Percentiles rank a stretch among this genome's conserved stretches.
Conservation (phyloP, 345 rosid genomes). For the Geranium rotundifolium region DNA sequence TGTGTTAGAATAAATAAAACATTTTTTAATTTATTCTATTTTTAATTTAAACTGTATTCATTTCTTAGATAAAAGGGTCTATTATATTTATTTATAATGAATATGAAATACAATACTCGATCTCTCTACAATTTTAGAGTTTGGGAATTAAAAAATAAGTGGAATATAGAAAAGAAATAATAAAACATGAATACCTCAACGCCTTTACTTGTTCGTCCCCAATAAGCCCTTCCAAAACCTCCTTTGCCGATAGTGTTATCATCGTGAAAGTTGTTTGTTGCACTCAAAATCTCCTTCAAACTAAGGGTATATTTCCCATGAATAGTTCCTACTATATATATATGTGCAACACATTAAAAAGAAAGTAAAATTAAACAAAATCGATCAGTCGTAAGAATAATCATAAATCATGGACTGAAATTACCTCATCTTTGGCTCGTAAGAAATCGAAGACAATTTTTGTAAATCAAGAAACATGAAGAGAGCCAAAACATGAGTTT, state of each 20-base stretch:
- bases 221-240: constrained; percentile 55
- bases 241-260: constrained; percentile 69
- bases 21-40: too few species aligned
- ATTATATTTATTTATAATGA: too few species aligned
- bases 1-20: too few species aligned
- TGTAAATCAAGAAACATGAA: background rate
- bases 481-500: background rate
- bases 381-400: background rate
- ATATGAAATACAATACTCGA: too few species aligned
- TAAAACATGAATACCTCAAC: constrained; percentile 28
- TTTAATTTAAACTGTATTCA: too few species aligned
- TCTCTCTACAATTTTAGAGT: too few species aligned
- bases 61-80: too few species aligned
- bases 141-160: too few species aligned
- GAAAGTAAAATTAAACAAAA: background rate
- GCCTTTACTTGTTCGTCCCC: constrained; percentile 63
- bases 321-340: constrained; percentile 26
- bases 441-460: too few species aligned
- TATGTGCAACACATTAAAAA: background rate
- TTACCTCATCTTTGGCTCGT: background rate
- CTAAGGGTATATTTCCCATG: constrained; percentile 44
- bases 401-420: background rate
- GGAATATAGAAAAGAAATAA: too few species aligned
- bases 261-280: constrained; percentile 51
- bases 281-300: constrained; percentile 48